Evolutionary conservation across 2,329 filamentous ascomycete genomes (phyloP).

Genomic region (Aphanoascus verrucosus): DNA sequence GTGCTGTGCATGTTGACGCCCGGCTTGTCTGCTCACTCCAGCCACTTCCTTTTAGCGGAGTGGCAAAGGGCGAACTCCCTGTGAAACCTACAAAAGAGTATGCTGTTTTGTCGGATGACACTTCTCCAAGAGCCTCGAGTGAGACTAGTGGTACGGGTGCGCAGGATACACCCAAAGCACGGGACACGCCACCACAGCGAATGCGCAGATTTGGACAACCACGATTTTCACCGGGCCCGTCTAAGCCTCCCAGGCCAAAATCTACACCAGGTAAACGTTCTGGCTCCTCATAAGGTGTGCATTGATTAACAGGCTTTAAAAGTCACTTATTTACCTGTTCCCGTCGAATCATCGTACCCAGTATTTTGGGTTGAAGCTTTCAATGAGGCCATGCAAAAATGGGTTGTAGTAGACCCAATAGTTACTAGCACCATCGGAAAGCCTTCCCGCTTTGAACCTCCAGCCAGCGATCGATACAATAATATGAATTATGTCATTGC

Average conservation of each 20-base stretch:
- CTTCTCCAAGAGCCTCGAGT: slow-evolving; percentile 24
- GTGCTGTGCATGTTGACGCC: slow-evolving; percentile 68
- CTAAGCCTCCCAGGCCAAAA: slow-evolving; percentile 9
- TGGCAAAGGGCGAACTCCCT: slow-evolving; percentile 35
- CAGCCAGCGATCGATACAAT: slow-evolving; percentile 65
- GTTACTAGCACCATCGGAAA: slow-evolving; percentile 72
- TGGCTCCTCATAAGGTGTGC: neutral
- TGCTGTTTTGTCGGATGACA: slow-evolving; percentile 31
- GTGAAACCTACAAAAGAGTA: slow-evolving; percentile 30
- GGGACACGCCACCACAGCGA: slow-evolving; percentile 17
- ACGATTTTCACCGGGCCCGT: slow-evolving; percentile 16
- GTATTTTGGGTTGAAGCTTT: slow-evolving; percentile 94
- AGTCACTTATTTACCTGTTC: slow-evolving; percentile 1
- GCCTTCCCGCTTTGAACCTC: slow-evolving; percentile 68
- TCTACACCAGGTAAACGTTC: slow-evolving; percentile 4
- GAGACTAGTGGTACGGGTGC: slow-evolving; percentile 17
- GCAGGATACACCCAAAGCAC: slow-evolving; percentile 6
- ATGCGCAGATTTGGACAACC: slow-evolving; percentile 29
- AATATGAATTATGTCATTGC: slow-evolving; percentile 72
- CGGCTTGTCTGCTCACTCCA: slow-evolving; percentile 87
- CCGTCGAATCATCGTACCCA: slow-evolving; percentile 56
- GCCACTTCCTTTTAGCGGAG: slow-evolving; percentile 56
- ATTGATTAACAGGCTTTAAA: neutral
- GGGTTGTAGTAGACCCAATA: slow-evolving; percentile 77
- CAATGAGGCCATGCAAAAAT: slow-evolving; percentile 76